Conservation (phyloP, 177 flowering plant species). For the Tripterygium wilfordii region DNA sequence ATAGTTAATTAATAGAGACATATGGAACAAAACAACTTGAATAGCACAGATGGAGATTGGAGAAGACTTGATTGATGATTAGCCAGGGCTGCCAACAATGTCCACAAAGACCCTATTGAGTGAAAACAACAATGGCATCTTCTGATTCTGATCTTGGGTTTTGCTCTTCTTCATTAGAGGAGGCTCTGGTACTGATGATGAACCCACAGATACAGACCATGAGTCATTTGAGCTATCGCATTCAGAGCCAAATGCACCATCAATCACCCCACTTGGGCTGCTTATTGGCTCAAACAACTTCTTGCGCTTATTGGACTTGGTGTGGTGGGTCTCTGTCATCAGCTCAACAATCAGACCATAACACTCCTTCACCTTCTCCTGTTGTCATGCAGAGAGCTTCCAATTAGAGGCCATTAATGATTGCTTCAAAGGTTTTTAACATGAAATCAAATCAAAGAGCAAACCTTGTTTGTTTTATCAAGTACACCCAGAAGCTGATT, state of each 20-base stretch:
- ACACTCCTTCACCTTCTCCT: conserved; percentile 26
- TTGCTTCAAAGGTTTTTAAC: neutral
- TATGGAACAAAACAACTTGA: too few species aligned
- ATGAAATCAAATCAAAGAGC: neutral
- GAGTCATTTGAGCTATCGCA: conserved; percentile 33
- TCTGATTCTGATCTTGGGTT: conserved; percentile 13
- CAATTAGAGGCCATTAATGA: neutral
- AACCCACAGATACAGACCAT: conserved; percentile 20
- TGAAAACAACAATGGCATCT: conserved; percentile 10
- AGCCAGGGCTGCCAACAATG: conserved; percentile 20
- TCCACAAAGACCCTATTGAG: conserved; percentile 16
- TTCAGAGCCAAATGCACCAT: conserved; percentile 21
- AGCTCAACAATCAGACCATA: conserved; percentile 17
- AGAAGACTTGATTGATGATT: too few species aligned
- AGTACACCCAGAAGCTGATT: conserved; percentile 47
- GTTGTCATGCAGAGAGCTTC: conserved; percentile 1
- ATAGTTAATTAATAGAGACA: too few species aligned
- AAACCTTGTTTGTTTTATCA: conserved; percentile 37
- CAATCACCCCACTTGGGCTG: conserved; percentile 36
- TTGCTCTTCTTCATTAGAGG: conserved; percentile 25
- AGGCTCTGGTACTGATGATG: conserved; percentile 16
- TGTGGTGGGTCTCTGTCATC: neutral
- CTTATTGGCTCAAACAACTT: conserved; percentile 1
- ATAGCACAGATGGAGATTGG: neutral
- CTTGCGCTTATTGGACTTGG: conserved; percentile 17